Evolutionary conservation across 2,329 filamentous ascomycete genomes (phyloP).

Genomic region (Juglanconis juglandina): DNA sequence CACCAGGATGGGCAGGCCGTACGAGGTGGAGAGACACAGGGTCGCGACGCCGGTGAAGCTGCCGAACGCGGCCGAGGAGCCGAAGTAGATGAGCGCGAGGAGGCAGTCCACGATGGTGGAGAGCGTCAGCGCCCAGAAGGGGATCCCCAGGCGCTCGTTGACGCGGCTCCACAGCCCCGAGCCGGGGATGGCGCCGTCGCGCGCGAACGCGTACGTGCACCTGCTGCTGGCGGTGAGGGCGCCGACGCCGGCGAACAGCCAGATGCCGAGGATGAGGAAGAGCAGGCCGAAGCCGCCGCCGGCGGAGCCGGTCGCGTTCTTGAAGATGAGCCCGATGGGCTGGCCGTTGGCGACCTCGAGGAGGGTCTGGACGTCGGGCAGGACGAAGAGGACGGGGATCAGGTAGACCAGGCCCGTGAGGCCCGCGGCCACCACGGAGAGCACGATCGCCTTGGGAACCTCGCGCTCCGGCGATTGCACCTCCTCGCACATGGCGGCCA

Average conservation of each 20-base stretch:
- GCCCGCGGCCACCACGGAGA: constrained; percentile 65
- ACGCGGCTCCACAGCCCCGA: constrained; percentile 65
- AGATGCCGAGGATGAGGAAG: constrained; percentile 72
- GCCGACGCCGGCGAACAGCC: constrained; percentile 73
- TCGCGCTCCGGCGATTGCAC: constrained; percentile 66
- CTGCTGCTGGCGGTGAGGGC: constrained; percentile 71
- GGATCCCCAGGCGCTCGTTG: constrained; percentile 63
- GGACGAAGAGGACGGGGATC: constrained; percentile 71
- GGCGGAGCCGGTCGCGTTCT: constrained; percentile 68
- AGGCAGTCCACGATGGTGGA: constrained; percentile 67
- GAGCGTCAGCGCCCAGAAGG: constrained; percentile 65
- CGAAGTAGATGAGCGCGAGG: constrained; percentile 76
- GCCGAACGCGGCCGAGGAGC: constrained; percentile 72
- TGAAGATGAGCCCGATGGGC: constrained; percentile 73
- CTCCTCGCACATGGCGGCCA: constrained; percentile 70
- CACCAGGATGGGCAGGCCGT: constrained; percentile 72
- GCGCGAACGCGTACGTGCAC: constrained; percentile 73
- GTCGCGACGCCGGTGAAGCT: constrained; percentile 77
- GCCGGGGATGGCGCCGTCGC: constrained; percentile 71
- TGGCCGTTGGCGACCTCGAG: constrained; percentile 67
- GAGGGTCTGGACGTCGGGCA: constrained; percentile 63
- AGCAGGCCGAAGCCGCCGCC: constrained; percentile 72
- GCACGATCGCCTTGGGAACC: constrained; percentile 68
- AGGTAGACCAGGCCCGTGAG: constrained; percentile 66
- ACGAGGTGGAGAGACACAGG: constrained; percentile 72